These are phyloP conservation scores for Kazachstania bromeliacearum DNA, from an alignment of 805 yeast species.

Conservation along the genomic window DNA sequence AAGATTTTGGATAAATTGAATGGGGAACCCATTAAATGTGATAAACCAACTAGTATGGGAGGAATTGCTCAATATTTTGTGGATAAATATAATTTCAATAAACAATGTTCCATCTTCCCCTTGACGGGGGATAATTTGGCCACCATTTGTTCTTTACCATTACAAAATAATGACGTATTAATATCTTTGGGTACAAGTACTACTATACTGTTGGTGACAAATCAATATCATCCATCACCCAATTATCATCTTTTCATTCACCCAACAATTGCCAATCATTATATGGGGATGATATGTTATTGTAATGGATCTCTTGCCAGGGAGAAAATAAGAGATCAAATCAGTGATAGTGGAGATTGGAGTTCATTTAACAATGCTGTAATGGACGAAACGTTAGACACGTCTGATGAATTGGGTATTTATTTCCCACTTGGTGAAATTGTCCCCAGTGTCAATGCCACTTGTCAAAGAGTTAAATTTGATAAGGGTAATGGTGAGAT, in stretches of 20 bases:
- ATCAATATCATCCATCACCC: slow-evolving; percentile 65
- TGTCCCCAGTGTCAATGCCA: slow-evolving; percentile 70
- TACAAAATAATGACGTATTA: slow-evolving; percentile 64
- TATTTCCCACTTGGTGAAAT: slow-evolving; percentile 89
- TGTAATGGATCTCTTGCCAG: slow-evolving; percentile 86
- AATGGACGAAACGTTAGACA: slow-evolving; percentile 28
- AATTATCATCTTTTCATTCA: slow-evolving; percentile 81
- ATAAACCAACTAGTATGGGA: slow-evolving; percentile 36
- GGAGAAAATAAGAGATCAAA: slow-evolving; percentile 57
- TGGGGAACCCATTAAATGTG: slow-evolving; percentile 32
- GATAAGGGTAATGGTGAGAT: slow-evolving; percentile 23
- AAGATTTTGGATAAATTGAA: slow-evolving; percentile 29
- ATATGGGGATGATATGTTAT: slow-evolving; percentile 93
- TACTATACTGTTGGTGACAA: slow-evolving; percentile 73
- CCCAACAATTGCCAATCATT: slow-evolving; percentile 66
- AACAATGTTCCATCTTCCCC: slow-evolving; percentile 53
- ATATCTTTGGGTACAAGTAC: slow-evolving; percentile 89
- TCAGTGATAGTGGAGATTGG: slow-evolving; percentile 43
- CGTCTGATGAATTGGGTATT: slow-evolving; percentile 50
- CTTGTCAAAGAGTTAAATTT: slow-evolving; percentile 44
- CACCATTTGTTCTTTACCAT: slow-evolving; percentile 74
- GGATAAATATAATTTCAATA: slow-evolving; percentile 51
- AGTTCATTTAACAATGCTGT: slow-evolving; percentile 45
- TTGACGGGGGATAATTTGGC: slow-evolving; percentile 91
- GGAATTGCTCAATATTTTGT: slow-evolving; percentile 50